phyloP scores from a whole-genome alignment of 2,329 filamentous ascomycete species.

The Hymenoscyphus occultus region DNA sequence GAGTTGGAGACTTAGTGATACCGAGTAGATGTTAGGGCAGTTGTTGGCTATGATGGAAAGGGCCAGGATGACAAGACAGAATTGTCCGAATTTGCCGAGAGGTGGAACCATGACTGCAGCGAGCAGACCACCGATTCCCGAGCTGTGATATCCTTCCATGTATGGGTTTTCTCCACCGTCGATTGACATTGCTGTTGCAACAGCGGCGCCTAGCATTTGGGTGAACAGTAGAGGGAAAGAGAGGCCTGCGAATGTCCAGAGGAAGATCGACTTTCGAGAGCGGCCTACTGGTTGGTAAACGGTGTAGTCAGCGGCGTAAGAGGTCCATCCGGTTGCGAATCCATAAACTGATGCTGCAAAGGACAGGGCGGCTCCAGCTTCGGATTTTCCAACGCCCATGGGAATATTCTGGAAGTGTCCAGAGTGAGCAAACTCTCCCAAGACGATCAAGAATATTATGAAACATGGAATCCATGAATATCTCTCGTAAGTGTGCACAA shows the following conservation, averaged over 20 bases:
- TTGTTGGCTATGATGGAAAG: constrained; percentile 69
- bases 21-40: constrained; percentile 70
- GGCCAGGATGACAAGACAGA: constrained; percentile 65
- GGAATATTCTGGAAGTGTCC: constrained; percentile 61
- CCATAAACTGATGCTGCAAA: constrained; percentile 66
- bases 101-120: constrained; percentile 60
- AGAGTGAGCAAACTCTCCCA: constrained; percentile 65
- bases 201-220: constrained; percentile 67
- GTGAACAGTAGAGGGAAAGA: constrained; percentile 71
- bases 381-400: constrained; percentile 55
- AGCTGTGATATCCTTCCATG: constrained; percentile 49
- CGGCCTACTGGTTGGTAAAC: constrained; percentile 69
- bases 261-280: constrained; percentile 60
- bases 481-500: constrained; percentile 75
- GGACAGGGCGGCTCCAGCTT: constrained; percentile 61
- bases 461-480: constrained; percentile 72
- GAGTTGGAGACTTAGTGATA: constrained; percentile 64
- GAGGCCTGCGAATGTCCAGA: constrained; percentile 66
- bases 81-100: constrained; percentile 67
- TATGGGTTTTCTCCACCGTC: constrained; percentile 55
- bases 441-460: constrained; percentile 69
- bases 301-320: constrained; percentile 74
- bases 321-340: constrained; percentile 71
- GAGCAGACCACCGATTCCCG: constrained; percentile 65
- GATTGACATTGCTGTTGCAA: constrained; percentile 61